Evolutionary conservation across 352 stramenopile genomes (phyloP).

Genomic region (Phytophthora rubi): DNA sequence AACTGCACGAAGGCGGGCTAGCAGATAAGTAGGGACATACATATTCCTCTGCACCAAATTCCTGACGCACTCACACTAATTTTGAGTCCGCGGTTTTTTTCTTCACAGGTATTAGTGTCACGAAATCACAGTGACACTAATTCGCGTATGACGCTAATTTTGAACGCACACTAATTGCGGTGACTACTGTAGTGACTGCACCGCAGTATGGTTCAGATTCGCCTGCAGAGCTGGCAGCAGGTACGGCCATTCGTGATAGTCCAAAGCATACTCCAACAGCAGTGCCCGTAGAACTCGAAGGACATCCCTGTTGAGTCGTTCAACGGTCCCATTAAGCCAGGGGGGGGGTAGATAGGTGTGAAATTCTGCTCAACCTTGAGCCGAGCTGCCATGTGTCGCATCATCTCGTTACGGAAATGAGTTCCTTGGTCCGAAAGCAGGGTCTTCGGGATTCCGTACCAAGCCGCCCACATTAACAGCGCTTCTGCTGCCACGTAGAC

Average conservation of each 20-base stretch:
- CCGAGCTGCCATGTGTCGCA: background rate
- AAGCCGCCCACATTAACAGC: background rate
- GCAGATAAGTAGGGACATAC: no score
- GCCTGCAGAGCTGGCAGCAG: background rate
- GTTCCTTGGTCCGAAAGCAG: background rate
- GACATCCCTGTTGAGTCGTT: background rate
- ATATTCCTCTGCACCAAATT: no score
- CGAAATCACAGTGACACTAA: no score
- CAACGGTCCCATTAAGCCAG: background rate
- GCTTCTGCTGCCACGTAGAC: background rate
- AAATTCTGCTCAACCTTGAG: background rate
- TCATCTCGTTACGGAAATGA: background rate
- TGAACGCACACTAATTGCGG: no score
- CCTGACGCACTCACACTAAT: no score
- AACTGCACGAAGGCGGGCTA: no score
- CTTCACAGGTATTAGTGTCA: no score
- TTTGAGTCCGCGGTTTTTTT: no score
- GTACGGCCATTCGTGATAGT: background rate
- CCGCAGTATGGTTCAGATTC: background rate
- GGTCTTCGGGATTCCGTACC: background rate
- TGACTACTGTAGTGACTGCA: background rate
- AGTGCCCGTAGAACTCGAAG: background rate
- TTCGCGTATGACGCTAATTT: no score
- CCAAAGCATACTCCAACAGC: background rate
- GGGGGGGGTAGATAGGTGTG: background rate